Evolutionary conservation across 1,139 yeast species (phyloP), one percentile per base, ranked within the genome.

Genomic region (Protomyces macrosporus): DNA sequence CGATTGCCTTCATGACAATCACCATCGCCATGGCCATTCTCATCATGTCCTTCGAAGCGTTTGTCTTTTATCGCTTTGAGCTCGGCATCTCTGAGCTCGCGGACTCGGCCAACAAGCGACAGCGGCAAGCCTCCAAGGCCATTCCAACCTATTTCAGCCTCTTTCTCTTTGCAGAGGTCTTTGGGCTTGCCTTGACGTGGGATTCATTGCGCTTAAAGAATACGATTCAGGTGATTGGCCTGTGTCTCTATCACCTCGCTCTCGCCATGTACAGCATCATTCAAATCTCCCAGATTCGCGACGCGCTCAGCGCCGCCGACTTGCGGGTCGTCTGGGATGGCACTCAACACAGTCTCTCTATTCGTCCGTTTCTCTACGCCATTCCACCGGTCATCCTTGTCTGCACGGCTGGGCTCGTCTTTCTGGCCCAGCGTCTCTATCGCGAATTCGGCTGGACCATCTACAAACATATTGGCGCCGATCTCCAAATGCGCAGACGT

Each of bases 381-480:
- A 75, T 82, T 9, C 81, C 82, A 32, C 77, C 74, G 14, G 78
- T 81, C 6, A 70, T 81, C 53, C 84, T 76, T 0, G 69, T 75
- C n/a, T 79, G 80, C 1, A 71, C 78, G 56, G 60, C 80, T 4
- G 45, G 74, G 2, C 79, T 79, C 69, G 68, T 71, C 16, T 71
- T 68, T 40, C 67, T 81, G 48, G 73, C 80, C 36, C 39, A 42
- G 68, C 71, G 73, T 57, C 77, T 76, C n/a, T 75, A 81, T 58
- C 73, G 73, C 34, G 79, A 79, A 60, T 81, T 81, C 65, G 79
- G 78, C 65, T 81, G 84, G 84, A 75, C 78, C 67, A 74, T 79
- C 45, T 82, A 78, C 73, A 80, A 81, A 72, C 78, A 78, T 63
- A 78, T 81, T 58, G 85, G 85, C 1, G 84, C 82, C 1, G 82